Percentiles rank a stretch among this genome's conserved stretches.
Conservation (phyloP, 1,139 yeast species). For the Pneumocystis carinii region DNA sequence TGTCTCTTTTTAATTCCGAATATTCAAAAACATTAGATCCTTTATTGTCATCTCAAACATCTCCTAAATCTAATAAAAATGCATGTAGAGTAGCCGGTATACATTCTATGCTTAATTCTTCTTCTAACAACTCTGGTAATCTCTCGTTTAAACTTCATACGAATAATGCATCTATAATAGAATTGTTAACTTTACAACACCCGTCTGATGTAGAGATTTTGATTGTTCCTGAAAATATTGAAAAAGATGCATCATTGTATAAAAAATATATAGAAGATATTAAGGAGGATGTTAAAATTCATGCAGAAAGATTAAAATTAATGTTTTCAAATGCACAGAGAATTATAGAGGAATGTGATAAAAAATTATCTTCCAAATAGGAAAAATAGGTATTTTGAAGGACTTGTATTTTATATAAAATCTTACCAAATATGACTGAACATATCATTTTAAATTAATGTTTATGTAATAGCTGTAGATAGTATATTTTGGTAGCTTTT, state of each 20-base stretch:
- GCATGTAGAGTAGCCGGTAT: not conserved
- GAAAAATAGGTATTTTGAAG: not conserved
- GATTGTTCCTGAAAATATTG: not conserved
- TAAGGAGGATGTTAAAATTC: not conserved
- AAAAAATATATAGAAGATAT: not conserved
- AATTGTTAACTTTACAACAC: not conserved
- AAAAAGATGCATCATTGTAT: not conserved
- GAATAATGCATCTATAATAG: not conserved
- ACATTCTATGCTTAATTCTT: not conserved
- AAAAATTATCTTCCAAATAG: not conserved
- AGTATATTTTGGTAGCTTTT: not conserved
- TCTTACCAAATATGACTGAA: not conserved
- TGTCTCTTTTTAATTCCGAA: not conserved
- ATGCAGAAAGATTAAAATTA: not conserved
- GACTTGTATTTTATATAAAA: not conserved
- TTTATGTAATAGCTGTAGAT: not conserved
- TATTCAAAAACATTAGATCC: not conserved
- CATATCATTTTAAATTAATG: too few relatives aligned
- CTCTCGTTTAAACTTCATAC: not conserved
- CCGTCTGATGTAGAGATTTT: not conserved
- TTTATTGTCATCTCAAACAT: not conserved
- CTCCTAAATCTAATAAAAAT: not conserved
- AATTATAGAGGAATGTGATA: not conserved
- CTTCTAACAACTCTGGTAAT: not conserved
- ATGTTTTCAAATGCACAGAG: not conserved